These are phyloP conservation scores for Neotropicomus parvogracilis DNA, from an alignment of 1,284 basidiomycete genomes.

Conservation along the genomic window DNA sequence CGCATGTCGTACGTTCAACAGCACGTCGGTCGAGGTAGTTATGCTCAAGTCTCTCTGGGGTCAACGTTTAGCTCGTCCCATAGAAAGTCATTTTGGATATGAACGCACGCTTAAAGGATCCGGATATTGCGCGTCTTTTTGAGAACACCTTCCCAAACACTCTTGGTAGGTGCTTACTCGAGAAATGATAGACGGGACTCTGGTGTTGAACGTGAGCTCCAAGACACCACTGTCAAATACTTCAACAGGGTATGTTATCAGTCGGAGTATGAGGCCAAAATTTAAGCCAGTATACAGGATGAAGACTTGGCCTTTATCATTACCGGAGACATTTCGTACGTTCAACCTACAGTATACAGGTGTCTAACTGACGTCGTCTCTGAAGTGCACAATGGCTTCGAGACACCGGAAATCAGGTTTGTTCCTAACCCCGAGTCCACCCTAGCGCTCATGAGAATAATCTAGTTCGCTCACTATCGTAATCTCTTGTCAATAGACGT, in stretches of 20 bases:
- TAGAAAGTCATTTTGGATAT: slow-evolving; percentile 68
- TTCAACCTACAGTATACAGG: slow-evolving; percentile 14
- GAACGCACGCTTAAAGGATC: slow-evolving; percentile 65
- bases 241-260: slow-evolving; percentile 48
- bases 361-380: slow-evolving; percentile 7
- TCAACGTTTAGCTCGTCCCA: neutral
- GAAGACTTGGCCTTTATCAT: slow-evolving; percentile 74
- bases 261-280: neutral
- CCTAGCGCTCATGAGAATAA: slow-evolving; percentile 5
- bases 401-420: slow-evolving; percentile 72
- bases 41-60: slow-evolving; percentile 1
- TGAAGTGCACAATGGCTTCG: slow-evolving; percentile 66
- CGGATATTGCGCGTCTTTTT: slow-evolving; percentile 69
- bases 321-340: slow-evolving; percentile 76
- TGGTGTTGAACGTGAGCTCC: neutral
- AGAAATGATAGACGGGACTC: neutral
- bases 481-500: slow-evolving; percentile 52
- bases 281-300: slow-evolving; percentile 32
- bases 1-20: slow-evolving; percentile 69
- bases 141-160: slow-evolving; percentile 79
- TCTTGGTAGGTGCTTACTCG: slow-evolving; percentile 44
- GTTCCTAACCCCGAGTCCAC: slow-evolving; percentile 8
- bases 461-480: slow-evolving; percentile 66
- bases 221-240: slow-evolving; percentile 74
- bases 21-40: slow-evolving; percentile 62